These are phyloP conservation scores for Botryococcus braunii DNA, from an alignment of 163 green algal genomes.

Conservation along the genomic window DNA sequence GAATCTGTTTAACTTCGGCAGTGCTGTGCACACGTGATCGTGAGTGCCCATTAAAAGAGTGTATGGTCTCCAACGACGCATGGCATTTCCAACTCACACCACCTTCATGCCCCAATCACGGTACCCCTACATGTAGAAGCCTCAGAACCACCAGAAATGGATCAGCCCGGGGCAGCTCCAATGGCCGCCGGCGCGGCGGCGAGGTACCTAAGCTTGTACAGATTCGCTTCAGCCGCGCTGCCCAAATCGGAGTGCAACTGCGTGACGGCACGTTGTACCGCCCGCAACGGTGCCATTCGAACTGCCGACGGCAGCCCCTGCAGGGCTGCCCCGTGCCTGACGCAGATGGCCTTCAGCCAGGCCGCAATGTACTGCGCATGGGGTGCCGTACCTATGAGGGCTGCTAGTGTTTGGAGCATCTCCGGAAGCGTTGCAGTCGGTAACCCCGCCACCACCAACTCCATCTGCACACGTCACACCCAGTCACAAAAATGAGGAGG, in stretches of 20 bases:
- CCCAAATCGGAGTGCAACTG: slow-evolving; percentile 58
- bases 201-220: slow-evolving; percentile 74
- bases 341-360: slow-evolving; percentile 56
- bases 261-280: slow-evolving; percentile 51
- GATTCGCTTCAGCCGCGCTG: slow-evolving; percentile 54
- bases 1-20: too few relatives aligned
- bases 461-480: too few relatives aligned
- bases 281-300: slow-evolving; percentile 46
- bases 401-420: slow-evolving; percentile 44
- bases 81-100: too few relatives aligned
- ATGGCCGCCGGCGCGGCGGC: slow-evolving; percentile 2
- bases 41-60: too few relatives aligned
- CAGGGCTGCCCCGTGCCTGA: too few relatives aligned
- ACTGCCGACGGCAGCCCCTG: slow-evolving; percentile 8
- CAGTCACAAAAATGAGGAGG: too few relatives aligned
- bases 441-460: slow-evolving; percentile 20
- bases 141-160: not conserved
- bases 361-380: slow-evolving; percentile 74
- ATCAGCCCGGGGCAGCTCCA: not conserved
- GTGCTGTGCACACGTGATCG: too few relatives aligned
- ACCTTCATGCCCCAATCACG: too few relatives aligned
- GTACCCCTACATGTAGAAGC: too few relatives aligned
- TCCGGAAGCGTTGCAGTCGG: slow-evolving; percentile 26
- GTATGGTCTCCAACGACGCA: too few relatives aligned
- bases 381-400: slow-evolving; percentile 35